Evolutionary conservation across 805 yeast genomes (phyloP), one percentile per base, ranked within the genome.

Genomic region (Saccharomycopsis microspora): DNA sequence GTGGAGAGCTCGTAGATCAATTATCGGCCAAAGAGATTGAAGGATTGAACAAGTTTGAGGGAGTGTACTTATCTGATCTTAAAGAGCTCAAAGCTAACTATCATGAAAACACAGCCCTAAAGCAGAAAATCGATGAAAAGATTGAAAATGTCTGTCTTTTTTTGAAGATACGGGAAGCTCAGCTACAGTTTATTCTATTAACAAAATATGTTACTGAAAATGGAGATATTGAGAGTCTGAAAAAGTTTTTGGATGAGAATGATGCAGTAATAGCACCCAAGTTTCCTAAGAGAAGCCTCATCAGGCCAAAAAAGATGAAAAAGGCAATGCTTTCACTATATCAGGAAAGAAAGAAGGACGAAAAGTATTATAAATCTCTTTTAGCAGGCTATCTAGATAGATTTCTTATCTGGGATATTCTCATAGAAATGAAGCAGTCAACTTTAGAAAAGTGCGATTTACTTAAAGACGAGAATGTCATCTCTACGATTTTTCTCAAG

Each of bases 121-220:
- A n/a, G 32, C 7, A 4, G 9, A 39, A 5, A n/a, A 37, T 41
- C 10, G 29, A 45, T 5, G 36, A 36, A 8, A 32, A 33, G 6
- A 34, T 50, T 43, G 36, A 47, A 46, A 3, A 36, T 41, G 31
- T 42, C 10, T 40, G 28, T 36, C 5, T 34, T 51, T n/a, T 51
- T 27, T 32, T 51, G n/a, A 51, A 51, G 32, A 51, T 51, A 5
- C 31, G 53, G 19, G 54, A 51, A 39, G 35, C 54, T 3, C 54
- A 51, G 30, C 35, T 51, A 32, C 54, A 51, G 33, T 33, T 46
- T 10, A 28, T 51, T 9, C 37, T 51, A 11, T 9, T 51, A 5
- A 19, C 45, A 9, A 46, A 51, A 31, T 38, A 48, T 4, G 41
- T 43, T 31, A 27, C 42, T 1, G 52, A 45, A 29, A 44, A 44